These are phyloP conservation scores for Pseudoperonospora humuli DNA, from an alignment of 352 stramenopile genomes.

Conservation along the genomic window DNA sequence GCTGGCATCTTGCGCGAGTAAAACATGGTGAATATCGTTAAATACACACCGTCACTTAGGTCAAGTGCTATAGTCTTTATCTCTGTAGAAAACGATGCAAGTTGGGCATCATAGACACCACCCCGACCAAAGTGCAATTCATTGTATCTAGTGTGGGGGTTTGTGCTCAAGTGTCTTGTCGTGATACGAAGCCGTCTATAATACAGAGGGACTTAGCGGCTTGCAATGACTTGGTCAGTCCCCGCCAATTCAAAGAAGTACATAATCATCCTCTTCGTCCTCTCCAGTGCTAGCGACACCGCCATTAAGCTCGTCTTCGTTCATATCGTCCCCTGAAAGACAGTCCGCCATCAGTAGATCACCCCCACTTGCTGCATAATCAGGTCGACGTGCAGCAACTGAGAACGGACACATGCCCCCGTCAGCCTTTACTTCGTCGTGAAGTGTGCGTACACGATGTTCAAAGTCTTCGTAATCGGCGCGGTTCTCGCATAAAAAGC, in stretches of 20 bases:
- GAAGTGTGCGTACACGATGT: slow-evolving; percentile 34
- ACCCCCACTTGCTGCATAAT: slow-evolving; percentile 43
- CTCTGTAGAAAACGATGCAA: not conserved
- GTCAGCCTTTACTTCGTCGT: slow-evolving; percentile 31
- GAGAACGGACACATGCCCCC: slow-evolving; percentile 54
- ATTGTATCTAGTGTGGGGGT: slow-evolving; percentile 4
- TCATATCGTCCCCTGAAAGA: slow-evolving; percentile 54
- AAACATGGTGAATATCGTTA: too few species aligned
- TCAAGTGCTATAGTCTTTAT: not conserved
- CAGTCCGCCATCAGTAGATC: slow-evolving; percentile 49
- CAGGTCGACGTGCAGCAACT: slow-evolving; percentile 43
- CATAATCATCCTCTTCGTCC: slow-evolving; percentile 66
- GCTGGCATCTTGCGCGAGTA: too few species aligned
- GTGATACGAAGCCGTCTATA: slow-evolving; percentile 24
- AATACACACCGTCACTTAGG: not conserved
- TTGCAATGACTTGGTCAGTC: slow-evolving; percentile 2
- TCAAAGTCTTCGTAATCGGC: slow-evolving; percentile 69
- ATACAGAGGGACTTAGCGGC: slow-evolving; percentile 16
- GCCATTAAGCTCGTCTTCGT: slow-evolving; percentile 32
- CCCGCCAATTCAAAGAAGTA: slow-evolving; percentile 41
- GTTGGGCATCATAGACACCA: slow-evolving; percentile 7
- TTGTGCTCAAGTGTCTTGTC: slow-evolving; percentile 11
- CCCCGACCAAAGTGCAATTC: slow-evolving; percentile 7
- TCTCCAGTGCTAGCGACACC: slow-evolving; percentile 11
- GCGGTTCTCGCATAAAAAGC: slow-evolving; percentile 86